Conservation (phyloP, 2,329 filamentous ascomycete species). For the Fusarium sp. region DNA sequence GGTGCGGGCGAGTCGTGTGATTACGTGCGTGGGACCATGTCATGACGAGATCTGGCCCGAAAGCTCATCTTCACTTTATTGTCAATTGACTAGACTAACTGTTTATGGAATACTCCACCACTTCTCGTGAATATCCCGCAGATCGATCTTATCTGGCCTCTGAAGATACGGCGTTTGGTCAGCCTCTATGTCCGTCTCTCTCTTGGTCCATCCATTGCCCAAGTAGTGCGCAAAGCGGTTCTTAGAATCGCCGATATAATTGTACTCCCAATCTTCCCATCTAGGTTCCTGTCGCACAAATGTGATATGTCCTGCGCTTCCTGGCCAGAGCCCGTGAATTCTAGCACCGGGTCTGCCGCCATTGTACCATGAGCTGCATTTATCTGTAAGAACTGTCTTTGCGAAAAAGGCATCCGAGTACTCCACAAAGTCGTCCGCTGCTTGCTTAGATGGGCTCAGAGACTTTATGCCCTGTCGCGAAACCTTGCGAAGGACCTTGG, state of each 20-base stretch:
- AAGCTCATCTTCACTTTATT: not conserved
- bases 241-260: conserved; percentile 54
- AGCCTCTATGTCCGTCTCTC: conserved; percentile 63
- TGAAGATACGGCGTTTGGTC: conserved; percentile 73
- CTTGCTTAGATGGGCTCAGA: conserved; percentile 64
- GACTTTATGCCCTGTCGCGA: conserved; percentile 72
- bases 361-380: conserved; percentile 79
- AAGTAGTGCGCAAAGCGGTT: conserved; percentile 70
- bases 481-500: conserved; percentile 74
- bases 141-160: conserved; percentile 63
- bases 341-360: conserved; percentile 68
- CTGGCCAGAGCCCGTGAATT: conserved; percentile 76
- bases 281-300: conserved; percentile 63
- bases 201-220: conserved; percentile 72
- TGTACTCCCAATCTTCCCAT: conserved; percentile 66
- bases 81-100: not conserved
- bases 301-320: conserved; percentile 70
- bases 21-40: conserved; percentile 33
- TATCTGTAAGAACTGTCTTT: conserved; percentile 65
- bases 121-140: conserved; percentile 71
- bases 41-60: conserved; percentile 4
- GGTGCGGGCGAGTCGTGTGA: not conserved
- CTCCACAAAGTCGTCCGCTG: conserved; percentile 70
- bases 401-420: conserved; percentile 67
- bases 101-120: conserved; percentile 65